phyloP scores from a whole-genome alignment of 2,329 filamentous ascomycete genomes.

The Penicillium sp. region DNA sequence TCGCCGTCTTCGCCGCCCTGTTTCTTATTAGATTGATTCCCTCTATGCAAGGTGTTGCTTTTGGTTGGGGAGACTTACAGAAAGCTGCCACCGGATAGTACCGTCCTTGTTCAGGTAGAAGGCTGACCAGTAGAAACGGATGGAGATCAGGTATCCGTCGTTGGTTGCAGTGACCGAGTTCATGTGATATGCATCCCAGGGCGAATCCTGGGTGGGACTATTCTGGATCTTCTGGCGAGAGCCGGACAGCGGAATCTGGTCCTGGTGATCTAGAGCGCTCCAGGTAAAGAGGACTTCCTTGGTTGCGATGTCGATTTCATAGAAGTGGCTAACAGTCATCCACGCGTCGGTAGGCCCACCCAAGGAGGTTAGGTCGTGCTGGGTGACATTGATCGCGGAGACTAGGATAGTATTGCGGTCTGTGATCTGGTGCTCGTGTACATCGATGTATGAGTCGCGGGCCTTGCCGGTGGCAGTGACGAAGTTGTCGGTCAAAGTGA shows the following conservation, averaged over 20 bases:
- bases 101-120: slow-evolving; percentile 36
- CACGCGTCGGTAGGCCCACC: slow-evolving; percentile 36
- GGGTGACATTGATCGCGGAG: slow-evolving; percentile 41
- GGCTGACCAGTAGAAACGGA: slow-evolving; percentile 39
- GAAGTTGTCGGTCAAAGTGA: slow-evolving; percentile 32
- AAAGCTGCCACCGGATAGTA: slow-evolving; percentile 23
- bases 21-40: not conserved
- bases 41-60: too few relatives aligned
- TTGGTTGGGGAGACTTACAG: not conserved
- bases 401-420: slow-evolving; percentile 38
- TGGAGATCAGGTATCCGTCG: slow-evolving; percentile 41
- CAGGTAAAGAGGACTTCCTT: slow-evolving; percentile 39
- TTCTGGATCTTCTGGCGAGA: slow-evolving; percentile 28
- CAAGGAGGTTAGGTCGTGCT: slow-evolving; percentile 34
- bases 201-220: slow-evolving; percentile 17
- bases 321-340: slow-evolving; percentile 40
- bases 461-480: slow-evolving; percentile 24
- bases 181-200: slow-evolving; percentile 44
- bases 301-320: slow-evolving; percentile 40
- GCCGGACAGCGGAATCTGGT: slow-evolving; percentile 32
- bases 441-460: slow-evolving; percentile 37
- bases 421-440: slow-evolving; percentile 42
- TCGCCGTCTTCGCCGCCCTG: slow-evolving; percentile 12
- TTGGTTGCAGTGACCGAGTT: slow-evolving; percentile 37
- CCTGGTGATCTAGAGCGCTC: slow-evolving; percentile 39